These are phyloP conservation scores for Quercus lobata DNA, from an alignment of 331 rosid species.

Conservation along the genomic window DNA sequence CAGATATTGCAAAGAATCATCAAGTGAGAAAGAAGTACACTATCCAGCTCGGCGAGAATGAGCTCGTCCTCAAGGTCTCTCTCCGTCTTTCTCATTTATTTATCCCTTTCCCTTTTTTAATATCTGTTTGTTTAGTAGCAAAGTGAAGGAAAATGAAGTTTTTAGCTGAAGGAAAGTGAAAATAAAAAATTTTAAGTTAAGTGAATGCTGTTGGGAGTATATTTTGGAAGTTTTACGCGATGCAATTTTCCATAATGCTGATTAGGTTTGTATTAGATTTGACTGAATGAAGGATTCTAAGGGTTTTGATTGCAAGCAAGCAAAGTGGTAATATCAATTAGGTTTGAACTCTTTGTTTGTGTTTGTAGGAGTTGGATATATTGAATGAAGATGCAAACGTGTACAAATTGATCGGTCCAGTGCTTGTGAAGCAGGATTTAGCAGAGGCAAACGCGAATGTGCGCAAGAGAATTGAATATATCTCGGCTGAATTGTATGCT, in stretches of 20 bases:
- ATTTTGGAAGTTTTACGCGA: neutral
- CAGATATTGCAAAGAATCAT: constrained; percentile 93
- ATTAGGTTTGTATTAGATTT: neutral
- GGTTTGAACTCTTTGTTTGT: neutral
- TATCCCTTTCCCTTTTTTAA: neutral
- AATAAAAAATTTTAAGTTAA: too few species aligned
- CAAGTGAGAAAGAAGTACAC: constrained; percentile 96
- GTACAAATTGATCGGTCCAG: constrained; percentile 91
- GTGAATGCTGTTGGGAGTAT: neutral
- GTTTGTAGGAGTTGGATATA: constrained; percentile 76
- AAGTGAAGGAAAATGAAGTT: neutral
- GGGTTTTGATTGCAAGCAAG: neutral
- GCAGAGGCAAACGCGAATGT: constrained; percentile 98
- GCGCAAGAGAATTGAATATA: constrained; percentile 94
- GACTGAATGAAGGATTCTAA: neutral
- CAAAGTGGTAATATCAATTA: neutral
- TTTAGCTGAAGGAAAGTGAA: too few species aligned
- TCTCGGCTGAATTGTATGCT: constrained; percentile 87
- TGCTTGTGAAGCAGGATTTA: constrained; percentile 96
- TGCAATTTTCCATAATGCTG: neutral
- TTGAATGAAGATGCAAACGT: constrained; percentile 80
- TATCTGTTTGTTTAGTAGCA: constrained; percentile 8
- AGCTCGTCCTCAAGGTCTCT: constrained; percentile 88
- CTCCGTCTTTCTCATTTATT: neutral
- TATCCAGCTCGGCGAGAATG: constrained; percentile 94